Evolutionary conservation across 208 protist genomes (phyloP).

Genomic region (Vickermania ingenoplastis): DNA sequence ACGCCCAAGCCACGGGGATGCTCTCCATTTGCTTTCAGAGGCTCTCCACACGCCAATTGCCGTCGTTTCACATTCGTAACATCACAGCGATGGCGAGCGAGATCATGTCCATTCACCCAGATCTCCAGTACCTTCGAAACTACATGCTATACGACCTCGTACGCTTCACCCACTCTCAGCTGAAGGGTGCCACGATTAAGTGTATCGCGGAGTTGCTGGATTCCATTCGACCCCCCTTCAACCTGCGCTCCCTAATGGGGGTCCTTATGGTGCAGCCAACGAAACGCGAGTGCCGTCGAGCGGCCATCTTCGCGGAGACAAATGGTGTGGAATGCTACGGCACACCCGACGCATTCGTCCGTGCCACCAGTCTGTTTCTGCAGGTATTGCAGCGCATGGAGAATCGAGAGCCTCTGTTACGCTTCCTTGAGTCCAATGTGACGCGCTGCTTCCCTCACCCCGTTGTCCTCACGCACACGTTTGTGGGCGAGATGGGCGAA

Average conservation of each 20-base stretch:
- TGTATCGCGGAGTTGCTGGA: conserved; percentile 10
- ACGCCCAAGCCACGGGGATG: conserved; percentile 12
- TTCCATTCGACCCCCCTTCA: conserved; percentile 18
- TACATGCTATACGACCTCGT: conserved; percentile 63
- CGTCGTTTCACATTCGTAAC: conserved; percentile 34
- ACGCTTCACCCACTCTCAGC: conserved; percentile 26
- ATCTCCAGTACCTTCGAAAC: conserved; percentile 28
- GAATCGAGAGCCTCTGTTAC: conserved; percentile 21
- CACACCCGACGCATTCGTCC: not conserved
- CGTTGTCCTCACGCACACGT: conserved; percentile 61
- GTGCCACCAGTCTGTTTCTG: conserved; percentile 3
- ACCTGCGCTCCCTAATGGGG: conserved; percentile 28
- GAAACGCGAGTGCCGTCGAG: conserved; percentile 46
- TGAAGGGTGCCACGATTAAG: conserved; percentile 8
- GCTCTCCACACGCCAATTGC: conserved; percentile 16
- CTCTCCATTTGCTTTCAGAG: conserved; percentile 38
- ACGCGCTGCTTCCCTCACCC: conserved; percentile 48
- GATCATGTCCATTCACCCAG: conserved; percentile 33
- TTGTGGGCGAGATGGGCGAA: conserved; percentile 55
- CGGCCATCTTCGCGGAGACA: conserved; percentile 54
- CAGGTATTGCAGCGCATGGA: conserved; percentile 57
- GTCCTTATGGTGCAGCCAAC: conserved; percentile 38
- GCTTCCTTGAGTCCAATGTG: conserved; percentile 31
- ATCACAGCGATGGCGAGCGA: conserved; percentile 39
- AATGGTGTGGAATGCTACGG: conserved; percentile 17